A percentile compares a stretch with the other conserved stretches of the same genome.
These are phyloP conservation scores for Diutina scorzettiae DNA, from an alignment of 1,139 yeast genomes.

Conservation along the genomic window DNA sequence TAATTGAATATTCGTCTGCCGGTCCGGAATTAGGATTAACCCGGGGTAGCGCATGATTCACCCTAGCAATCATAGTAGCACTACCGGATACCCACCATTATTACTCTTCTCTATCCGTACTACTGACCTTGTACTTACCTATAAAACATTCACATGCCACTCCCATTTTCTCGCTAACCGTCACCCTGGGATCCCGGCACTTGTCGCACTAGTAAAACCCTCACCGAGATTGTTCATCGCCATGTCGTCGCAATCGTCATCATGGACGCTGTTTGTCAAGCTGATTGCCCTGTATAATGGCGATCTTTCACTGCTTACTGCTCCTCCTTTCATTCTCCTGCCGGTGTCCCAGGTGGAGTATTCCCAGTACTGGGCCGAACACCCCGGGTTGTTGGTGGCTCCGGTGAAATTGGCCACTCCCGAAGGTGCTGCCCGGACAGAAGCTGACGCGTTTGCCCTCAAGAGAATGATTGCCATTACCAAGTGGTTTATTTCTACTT, in stretches of 20 bases:
- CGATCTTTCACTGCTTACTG: constrained; percentile 84
- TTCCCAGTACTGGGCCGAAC: constrained; percentile 90
- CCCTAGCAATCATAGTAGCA: no score
- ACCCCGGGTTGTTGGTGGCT: constrained; percentile 68
- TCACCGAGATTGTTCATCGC: not conserved
- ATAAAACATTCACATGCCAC: no score
- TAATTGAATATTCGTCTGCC: no score
- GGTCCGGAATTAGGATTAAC: no score
- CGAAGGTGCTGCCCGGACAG: constrained; percentile 16
- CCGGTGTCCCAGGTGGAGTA: constrained; percentile 84
- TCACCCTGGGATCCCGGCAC: no score
- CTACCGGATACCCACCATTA: no score
- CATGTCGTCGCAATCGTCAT: constrained; percentile 9
- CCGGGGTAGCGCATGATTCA: no score
- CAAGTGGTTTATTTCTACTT: constrained; percentile 83
- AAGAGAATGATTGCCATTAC: constrained; percentile 70
- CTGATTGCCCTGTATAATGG: constrained; percentile 92
- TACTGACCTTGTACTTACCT: no score
- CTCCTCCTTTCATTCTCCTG: constrained; percentile 95
- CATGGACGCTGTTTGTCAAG: constrained; percentile 83
- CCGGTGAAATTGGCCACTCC: constrained; percentile 41
- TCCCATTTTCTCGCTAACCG: no score
- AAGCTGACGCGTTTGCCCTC: constrained; percentile 39
- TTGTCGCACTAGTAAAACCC: no score
- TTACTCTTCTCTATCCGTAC: no score